These are phyloP conservation scores for Chlamydomonas reinhardtii DNA, from an alignment of 163 green algal species.

Conservation along the genomic window DNA sequence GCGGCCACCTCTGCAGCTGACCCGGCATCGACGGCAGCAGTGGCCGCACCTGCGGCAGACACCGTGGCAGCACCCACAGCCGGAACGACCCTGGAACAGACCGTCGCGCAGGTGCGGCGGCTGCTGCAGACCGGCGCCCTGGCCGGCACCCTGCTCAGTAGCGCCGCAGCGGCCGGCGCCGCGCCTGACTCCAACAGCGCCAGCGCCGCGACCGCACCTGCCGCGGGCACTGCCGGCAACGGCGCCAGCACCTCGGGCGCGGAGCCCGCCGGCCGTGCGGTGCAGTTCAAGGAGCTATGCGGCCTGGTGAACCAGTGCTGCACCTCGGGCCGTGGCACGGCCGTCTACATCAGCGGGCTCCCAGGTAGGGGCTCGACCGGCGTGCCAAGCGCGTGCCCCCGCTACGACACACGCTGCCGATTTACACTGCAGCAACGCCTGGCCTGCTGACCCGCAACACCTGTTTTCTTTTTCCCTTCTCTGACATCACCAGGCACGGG, in stretches of 20 bases:
- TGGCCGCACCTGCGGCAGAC: background rate
- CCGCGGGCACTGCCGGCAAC: too few relatives aligned
- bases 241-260: background rate
- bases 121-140: slow-evolving; percentile 41
- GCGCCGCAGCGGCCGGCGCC: background rate
- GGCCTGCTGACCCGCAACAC: too few relatives aligned
- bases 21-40: too few relatives aligned
- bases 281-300: slow-evolving; percentile 54
- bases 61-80: background rate
- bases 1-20: background rate
- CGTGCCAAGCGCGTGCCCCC: too few relatives aligned
- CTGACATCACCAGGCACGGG: slow-evolving; percentile 47
- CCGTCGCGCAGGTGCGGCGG: slow-evolving; percentile 1
- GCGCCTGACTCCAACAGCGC: background rate
- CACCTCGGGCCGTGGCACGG: background rate
- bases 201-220: too few relatives aligned
- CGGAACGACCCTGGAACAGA: background rate
- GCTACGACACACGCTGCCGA: too few relatives aligned
- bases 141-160: background rate
- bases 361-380: slow-evolving; percentile 2
- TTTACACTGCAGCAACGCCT: too few relatives aligned
- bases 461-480: too few relatives aligned
- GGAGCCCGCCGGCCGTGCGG: slow-evolving; percentile 37
- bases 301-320: slow-evolving; percentile 28
- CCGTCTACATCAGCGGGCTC: slow-evolving; percentile 62